phyloP scores from a whole-genome alignment of 1,284 basidiomycete species.

The Neotropicomus parvogracilis region DNA sequence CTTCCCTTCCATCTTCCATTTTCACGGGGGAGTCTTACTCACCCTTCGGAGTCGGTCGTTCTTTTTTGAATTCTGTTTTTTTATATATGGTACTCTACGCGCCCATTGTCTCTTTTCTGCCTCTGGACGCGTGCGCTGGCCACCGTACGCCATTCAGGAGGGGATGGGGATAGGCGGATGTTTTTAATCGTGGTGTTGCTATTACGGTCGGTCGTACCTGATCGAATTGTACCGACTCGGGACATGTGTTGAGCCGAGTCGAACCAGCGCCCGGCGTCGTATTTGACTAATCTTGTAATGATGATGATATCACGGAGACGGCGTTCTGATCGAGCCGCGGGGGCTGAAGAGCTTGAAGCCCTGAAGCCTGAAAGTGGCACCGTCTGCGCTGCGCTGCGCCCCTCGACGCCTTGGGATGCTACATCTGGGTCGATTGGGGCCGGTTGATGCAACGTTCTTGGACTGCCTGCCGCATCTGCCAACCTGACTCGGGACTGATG shows the following conservation, averaged over 20 bases:
- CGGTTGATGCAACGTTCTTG: neutral
- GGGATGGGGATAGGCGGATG: neutral
- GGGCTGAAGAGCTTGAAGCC: too few species aligned
- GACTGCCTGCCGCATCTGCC: too few species aligned
- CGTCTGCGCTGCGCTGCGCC: too few species aligned
- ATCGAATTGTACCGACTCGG: neutral
- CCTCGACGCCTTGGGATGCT: neutral
- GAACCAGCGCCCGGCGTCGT: too few species aligned
- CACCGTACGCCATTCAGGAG: constrained; percentile 8
- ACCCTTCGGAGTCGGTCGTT: neutral
- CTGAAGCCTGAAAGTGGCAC: too few species aligned
- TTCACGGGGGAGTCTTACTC: too few species aligned
- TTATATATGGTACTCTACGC: constrained; percentile 11
- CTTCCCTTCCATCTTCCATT: neutral
- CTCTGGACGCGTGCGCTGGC: constrained; percentile 12
- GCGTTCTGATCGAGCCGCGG: too few species aligned
- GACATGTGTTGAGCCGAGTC: neutral
- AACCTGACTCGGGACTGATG: too few species aligned
- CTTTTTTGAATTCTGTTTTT: constrained; percentile 12
- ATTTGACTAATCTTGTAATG: too few species aligned
- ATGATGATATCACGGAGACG: too few species aligned
- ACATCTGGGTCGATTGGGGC: neutral
- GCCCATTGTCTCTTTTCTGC: constrained; percentile 3
- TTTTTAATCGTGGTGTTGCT: constrained; percentile 9
- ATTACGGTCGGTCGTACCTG: neutral